Evolutionary conservation across 371 early-diverging fungal species (phyloP).

Genomic region (Mortierella sp.): DNA sequence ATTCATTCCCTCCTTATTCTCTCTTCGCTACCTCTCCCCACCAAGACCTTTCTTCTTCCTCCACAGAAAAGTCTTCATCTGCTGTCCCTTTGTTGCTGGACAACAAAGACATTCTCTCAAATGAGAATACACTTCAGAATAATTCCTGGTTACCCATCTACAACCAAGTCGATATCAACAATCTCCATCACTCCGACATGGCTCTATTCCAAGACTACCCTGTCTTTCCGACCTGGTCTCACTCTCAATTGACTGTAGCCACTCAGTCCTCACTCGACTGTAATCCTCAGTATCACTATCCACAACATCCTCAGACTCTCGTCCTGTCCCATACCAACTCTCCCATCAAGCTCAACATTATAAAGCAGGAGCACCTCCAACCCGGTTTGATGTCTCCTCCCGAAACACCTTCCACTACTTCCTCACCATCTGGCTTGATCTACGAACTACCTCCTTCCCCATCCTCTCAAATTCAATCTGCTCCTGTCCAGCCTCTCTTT

Average conservation of each 20-base stretch:
- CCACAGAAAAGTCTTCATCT: background rate
- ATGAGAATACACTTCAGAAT: slow-evolving; percentile 6
- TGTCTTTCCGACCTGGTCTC: slow-evolving; percentile 28
- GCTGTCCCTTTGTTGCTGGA: slow-evolving; percentile 34
- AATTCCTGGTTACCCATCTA: slow-evolving; percentile 13
- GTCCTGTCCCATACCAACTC: slow-evolving; percentile 1
- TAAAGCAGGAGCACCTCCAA: slow-evolving; percentile 10
- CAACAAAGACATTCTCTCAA: slow-evolving; percentile 28
- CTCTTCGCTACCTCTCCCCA: slow-evolving; percentile 28
- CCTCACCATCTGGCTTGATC: slow-evolving; percentile 24
- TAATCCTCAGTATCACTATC: slow-evolving; percentile 2
- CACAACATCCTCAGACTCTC: background rate
- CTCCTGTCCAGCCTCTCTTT: background rate
- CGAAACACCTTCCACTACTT: slow-evolving; percentile 44
- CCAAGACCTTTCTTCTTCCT: too few relatives aligned
- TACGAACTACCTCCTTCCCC: slow-evolving; percentile 16
- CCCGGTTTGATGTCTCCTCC: slow-evolving; percentile 45
- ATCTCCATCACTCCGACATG: slow-evolving; percentile 13
- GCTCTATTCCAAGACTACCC: slow-evolving; percentile 29
- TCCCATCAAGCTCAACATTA: slow-evolving; percentile 10
- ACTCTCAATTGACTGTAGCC: slow-evolving; percentile 38
- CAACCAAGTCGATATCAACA: background rate
- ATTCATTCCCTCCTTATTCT: slow-evolving; percentile 11
- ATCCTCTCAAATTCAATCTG: background rate
- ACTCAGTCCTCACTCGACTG: too few relatives aligned